These are phyloP conservation scores for Spatholobus suberectus DNA, from an alignment of 306 rosid genomes.

Conservation along the genomic window DNA sequence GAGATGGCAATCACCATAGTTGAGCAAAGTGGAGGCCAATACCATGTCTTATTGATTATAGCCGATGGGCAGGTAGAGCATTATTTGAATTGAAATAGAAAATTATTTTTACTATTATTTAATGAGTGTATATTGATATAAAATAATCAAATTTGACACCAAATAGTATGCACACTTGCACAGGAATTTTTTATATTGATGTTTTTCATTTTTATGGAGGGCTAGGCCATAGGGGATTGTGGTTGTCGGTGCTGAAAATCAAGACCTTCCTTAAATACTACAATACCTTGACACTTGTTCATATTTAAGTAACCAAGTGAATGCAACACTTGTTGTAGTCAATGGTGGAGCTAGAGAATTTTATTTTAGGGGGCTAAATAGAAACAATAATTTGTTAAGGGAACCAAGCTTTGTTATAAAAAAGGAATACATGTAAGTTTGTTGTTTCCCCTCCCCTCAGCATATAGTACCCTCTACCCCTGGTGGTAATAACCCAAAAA, in stretches of 20 bases:
- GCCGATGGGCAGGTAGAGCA: conserved; percentile 93
- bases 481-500: conserved; percentile 4
- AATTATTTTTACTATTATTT: background rate
- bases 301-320: background rate
- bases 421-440: background rate
- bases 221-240: background rate
- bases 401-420: background rate
- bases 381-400: background rate
- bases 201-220: background rate
- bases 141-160: background rate
- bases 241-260: conserved; percentile 18
- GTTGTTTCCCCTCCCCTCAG: conserved; percentile 5
- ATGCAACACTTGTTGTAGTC: conserved; percentile 6
- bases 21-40: conserved; percentile 93
- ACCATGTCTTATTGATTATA: conserved; percentile 90
- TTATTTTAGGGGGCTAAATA: background rate
- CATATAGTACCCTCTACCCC: background rate
- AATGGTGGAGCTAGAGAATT: background rate
- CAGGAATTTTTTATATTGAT: background rate
- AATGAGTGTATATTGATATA: background rate
- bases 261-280: conserved; percentile 15
- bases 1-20: conserved; percentile 97
- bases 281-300: background rate
- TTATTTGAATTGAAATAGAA: conserved; percentile 12
- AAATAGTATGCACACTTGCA: conserved; percentile 27